Base-by-base conservation (phyloP, 345 rosid species). In the Ricinus communis region DNA sequence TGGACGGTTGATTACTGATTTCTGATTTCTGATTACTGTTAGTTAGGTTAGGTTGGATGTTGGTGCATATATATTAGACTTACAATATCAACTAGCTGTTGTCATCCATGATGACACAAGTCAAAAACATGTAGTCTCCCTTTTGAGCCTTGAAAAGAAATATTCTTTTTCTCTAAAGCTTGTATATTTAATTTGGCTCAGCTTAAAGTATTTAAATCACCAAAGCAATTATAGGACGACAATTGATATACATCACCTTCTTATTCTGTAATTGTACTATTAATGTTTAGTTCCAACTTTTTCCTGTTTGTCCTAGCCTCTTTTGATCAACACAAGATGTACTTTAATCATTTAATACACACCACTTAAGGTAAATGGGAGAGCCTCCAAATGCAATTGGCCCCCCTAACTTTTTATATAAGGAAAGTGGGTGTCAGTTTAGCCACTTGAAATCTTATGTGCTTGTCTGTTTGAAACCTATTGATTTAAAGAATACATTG, bases 341-440 rank as follows among this genome's bases (percentile, higher is more conserved):
- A 8, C 25, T 61, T 62, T 62, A 12, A 61, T 33, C 7, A 51
- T 51, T 62, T 36, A 15, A 62, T 25, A 36, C 21, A 9, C 21
- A 61, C 67, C 68, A 71, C 68, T 62, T 50, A 11, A 31, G 27
- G 67, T 62, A 52, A 49, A 27, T 70, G 58, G 33, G 28, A 70
- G 25, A 58, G 24, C 58, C 45, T 60, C 38, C 7, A 57, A 69
- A 10, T 28, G 72, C 22, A 25, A 65, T 24, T 33, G 38, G 56
- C 31, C 67, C 21, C 28, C n/a, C n/a, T 9, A 69, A 7, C 38
- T 14, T 50, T 55, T 70, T 57, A 58, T 30, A 65, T 47, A 31
- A n/a, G n/a, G n/a, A n/a, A n/a, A n/a, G n/a, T n/a, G n/a, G n/a
- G n/a, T n/a, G n/a, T n/a, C n/a, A n/a, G n/a, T n/a, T n/a, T n/a